phyloP scores from a whole-genome alignment of 2,329 filamentous ascomycete species.

The Fusarium sp. region DNA sequence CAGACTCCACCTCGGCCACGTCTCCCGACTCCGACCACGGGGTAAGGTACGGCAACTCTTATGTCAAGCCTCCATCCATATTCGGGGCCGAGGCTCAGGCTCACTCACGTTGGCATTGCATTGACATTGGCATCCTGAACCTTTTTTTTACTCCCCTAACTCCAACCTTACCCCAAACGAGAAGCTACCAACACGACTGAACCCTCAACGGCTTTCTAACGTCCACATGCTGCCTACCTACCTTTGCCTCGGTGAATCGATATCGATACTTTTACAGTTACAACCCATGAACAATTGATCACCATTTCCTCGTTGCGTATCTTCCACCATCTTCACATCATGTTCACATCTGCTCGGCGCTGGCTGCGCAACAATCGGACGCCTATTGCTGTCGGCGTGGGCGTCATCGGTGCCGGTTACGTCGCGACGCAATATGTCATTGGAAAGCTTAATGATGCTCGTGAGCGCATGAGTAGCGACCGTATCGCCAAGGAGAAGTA shows the following conservation, averaged over 20 bases:
- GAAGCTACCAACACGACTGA: slow-evolving; percentile 9
- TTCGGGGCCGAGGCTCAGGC: slow-evolving; percentile 32
- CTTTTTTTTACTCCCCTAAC: slow-evolving; percentile 21
- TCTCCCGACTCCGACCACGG: slow-evolving; percentile 26
- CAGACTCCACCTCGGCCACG: slow-evolving; percentile 13
- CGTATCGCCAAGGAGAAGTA: slow-evolving; percentile 97
- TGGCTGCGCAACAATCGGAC: slow-evolving; percentile 95
- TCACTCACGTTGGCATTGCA: slow-evolving; percentile 11
- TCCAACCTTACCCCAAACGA: slow-evolving; percentile 18
- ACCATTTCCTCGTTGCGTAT: not conserved
- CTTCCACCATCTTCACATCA: slow-evolving; percentile 49
- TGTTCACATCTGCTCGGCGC: slow-evolving; percentile 80
- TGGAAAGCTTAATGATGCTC: slow-evolving; percentile 89
- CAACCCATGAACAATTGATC: slow-evolving; percentile 37
- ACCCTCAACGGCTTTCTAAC: slow-evolving; percentile 15
- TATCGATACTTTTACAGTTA: slow-evolving; percentile 7
- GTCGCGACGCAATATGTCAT: slow-evolving; percentile 93
- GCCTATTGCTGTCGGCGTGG: slow-evolving; percentile 87
- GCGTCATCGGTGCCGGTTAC: slow-evolving; percentile 90
- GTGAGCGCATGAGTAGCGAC: slow-evolving; percentile 96
- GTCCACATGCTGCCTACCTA: slow-evolving; percentile 15
- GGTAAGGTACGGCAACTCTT: not conserved
- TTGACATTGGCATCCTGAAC: slow-evolving; percentile 18
- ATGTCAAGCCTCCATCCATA: slow-evolving; percentile 25
- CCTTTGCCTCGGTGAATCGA: slow-evolving; percentile 6